A percentile compares a stretch with the other conserved stretches of the same genome.
Evolutionary conservation across 495 filamentous ascomycete species (phyloP).

Genomic region (Chaetomidium leptoderma): DNA sequence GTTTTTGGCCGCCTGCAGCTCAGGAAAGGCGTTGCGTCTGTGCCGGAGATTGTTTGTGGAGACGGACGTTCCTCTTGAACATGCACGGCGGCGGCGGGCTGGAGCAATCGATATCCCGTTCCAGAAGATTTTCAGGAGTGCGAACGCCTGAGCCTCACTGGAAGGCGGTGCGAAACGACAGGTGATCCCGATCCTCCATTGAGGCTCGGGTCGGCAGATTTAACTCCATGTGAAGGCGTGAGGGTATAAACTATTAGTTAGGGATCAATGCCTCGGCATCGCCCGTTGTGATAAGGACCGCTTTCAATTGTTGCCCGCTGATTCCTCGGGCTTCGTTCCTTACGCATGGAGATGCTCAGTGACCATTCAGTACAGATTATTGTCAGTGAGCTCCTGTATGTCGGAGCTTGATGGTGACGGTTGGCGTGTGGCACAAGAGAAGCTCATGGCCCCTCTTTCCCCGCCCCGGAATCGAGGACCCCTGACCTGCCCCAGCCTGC

Average conservation of each 20-base stretch:
- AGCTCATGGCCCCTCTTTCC: constrained; percentile 11
- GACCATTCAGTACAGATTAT: too few species aligned
- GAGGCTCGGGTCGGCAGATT: too few species aligned
- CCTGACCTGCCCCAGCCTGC: background rate
- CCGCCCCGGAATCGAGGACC: constrained; percentile 13
- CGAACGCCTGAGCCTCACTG: too few species aligned
- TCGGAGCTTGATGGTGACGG: too few species aligned
- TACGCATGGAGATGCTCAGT: background rate
- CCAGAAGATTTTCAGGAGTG: background rate
- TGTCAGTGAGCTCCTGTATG: too few species aligned
- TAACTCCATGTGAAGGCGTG: too few species aligned
- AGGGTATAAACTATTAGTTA: too few species aligned
- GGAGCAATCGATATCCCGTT: background rate
- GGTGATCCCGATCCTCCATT: too few species aligned
- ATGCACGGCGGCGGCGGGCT: constrained; percentile 15
- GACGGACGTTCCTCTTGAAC: constrained; percentile 9
- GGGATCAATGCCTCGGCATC: too few species aligned
- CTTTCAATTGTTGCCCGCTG: background rate
- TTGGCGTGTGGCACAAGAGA: background rate
- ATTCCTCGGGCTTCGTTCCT: background rate
- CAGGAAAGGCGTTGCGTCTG: constrained; percentile 24
- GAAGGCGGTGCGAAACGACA: too few species aligned
- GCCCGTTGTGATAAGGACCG: background rate
- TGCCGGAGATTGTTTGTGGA: constrained; percentile 27
- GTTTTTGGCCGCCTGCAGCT: constrained; percentile 32